Base-by-base conservation (phyloP, 352 stramenopile genomes). In the Plasmopara viticola region DNA sequence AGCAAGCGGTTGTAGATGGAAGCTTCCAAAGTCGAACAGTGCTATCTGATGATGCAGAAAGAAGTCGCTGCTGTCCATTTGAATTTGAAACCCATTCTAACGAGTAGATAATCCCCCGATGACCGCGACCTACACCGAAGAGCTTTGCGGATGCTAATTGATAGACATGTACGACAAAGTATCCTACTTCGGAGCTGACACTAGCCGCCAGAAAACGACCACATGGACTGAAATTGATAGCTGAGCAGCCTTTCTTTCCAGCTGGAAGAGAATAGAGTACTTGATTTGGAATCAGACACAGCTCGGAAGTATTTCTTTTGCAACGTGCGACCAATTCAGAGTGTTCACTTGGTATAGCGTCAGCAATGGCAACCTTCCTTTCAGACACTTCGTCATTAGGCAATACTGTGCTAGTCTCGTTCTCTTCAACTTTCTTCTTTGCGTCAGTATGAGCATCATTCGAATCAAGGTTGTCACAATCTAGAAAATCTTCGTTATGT, bases 1-100 rank as follows among this genome's bases (percentile, higher is more conserved):
- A 58, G 40, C 18, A 48, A 31, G 13, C 9, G 15, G 20, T 44
- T 13, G 33, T 48, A 3, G 37, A 42, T 3, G 44, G 49, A 8
- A 87, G 28, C 2, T 41, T 8, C 77, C 78, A 90, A 9, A 78
- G 34, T 5, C 65, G 60, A 39, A 64, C 67, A 13, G 72, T 77
- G 1, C 78, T 74, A 29, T 90, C 78, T 2, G 78, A 86, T 0
- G 78, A 87, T 14, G 78, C 56, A 10, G 75, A 80, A 10, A 86
- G 49, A 2, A 90, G 31, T 64, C 45, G 53, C 39, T 47, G 47
- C 9, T 57, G 46, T 8, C 44, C 44, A 25, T 41, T 57, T 17
- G 40, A 33, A 17, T 34, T 29, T 10, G 17, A n/a, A 38, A 25
- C 53, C 80, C 78, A 90, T 42, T 85, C 60, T 6, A 90, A 49